Base-by-base conservation (phyloP, 169 alveolate genomes). In the Cryptosporidium tyzzeri region DNA sequence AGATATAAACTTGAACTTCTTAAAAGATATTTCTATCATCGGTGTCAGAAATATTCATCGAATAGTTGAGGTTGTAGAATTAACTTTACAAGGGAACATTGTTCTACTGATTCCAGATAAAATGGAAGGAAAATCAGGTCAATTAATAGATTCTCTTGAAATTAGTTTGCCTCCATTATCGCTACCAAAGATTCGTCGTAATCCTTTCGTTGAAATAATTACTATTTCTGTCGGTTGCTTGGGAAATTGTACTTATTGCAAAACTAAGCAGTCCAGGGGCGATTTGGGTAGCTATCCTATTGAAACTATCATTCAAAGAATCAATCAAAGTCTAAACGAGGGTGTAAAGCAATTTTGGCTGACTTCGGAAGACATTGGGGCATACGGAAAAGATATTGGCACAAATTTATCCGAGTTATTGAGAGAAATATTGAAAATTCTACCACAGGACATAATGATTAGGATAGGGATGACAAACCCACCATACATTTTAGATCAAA, bases 381-480 rank as follows among this genome's bases (percentile, higher is more conserved):
- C 99, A 16, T 98, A 98, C 91, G 99, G 99, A 12, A 93, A 98
- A 50, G 99, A 98, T 92, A 95, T 98, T 33, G 99, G 98, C 33
- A 97, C 99, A 65, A 94, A 96, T 92, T 92, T 98, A 18, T 98
- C 98, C 0, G 94, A 94, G 55, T 93, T 98, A 59, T 93, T 97
- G 51, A 84, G 84, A 50, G 93, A 93, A 74, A 93, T 97, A 9
- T 92, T 96, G 48, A 94, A 94, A 37, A 85, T 91, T 33, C 84
- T 96, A 16, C 98, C 96, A 55, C 68, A 93, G 71, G 98, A 95
- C 93, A 92, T 94, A 89, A 95, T 97, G 98, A 58, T 96, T 48
- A 94, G 98, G 84, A 93, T 97, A 29, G 99, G 99, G n/a, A 98
- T 98, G 99, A 97, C 99, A 37, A 98, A 98, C 91, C 99, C 99